phyloP scores from a whole-genome alignment of 2,329 filamentous ascomycete genomes.

The Fusarium brevicatenulatum region DNA sequence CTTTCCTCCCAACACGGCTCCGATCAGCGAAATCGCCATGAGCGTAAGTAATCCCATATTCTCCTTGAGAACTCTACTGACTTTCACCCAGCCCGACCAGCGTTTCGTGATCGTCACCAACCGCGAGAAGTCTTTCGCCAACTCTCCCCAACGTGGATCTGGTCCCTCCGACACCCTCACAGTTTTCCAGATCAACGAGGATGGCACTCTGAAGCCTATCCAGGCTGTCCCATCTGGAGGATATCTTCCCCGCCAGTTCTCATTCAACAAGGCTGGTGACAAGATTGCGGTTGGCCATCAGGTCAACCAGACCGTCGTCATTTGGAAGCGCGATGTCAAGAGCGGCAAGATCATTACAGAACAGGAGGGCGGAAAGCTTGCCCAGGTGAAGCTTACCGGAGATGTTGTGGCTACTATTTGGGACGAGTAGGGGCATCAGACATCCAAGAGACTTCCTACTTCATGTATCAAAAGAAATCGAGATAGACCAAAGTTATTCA shows the following conservation, averaged over 20 bases:
- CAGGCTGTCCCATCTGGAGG: slow-evolving; percentile 38
- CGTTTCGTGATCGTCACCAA: slow-evolving; percentile 39
- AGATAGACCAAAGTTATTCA: no score
- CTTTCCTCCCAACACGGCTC: slow-evolving; percentile 33
- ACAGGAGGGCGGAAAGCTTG: slow-evolving; percentile 37
- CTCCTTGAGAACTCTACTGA: accelerated
- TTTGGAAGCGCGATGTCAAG: slow-evolving; percentile 38
- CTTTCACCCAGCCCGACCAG: slow-evolving; percentile 21
- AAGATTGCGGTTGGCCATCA: slow-evolving; percentile 42
- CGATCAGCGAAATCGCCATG: slow-evolving; percentile 39
- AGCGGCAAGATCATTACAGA: slow-evolving; percentile 38
- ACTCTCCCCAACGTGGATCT: slow-evolving; percentile 19
- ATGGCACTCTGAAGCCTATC: slow-evolving; percentile 30
- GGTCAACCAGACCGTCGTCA: slow-evolving; percentile 35
- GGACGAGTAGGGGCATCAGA: slow-evolving; percentile 25
- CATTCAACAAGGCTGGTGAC: slow-evolving; percentile 40
- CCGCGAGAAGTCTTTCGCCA: slow-evolving; percentile 38
- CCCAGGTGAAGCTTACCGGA: slow-evolving; percentile 27
- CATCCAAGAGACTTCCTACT: no score
- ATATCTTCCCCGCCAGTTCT: slow-evolving; percentile 38
- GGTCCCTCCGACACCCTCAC: slow-evolving; percentile 39
- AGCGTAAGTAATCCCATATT: slow-evolving; percentile 13
- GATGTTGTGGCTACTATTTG: slow-evolving; percentile 34
- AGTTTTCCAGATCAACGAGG: slow-evolving; percentile 32
- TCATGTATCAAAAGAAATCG: background rate